Evolutionary conservation across 2,329 filamentous ascomycete species (phyloP).

Genomic region (Microdochium bolleyi): DNA sequence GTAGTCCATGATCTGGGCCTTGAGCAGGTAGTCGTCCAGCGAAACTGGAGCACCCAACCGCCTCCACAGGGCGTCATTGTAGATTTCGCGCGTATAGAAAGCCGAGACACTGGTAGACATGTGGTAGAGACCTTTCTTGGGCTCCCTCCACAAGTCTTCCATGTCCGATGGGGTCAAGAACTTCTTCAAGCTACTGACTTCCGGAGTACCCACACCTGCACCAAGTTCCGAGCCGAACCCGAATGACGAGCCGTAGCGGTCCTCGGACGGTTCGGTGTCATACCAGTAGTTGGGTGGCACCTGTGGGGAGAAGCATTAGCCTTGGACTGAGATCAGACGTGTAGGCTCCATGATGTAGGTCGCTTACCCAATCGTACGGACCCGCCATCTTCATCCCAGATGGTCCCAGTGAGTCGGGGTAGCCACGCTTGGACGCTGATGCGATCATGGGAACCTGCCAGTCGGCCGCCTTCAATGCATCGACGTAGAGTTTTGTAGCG

Average conservation of each 20-base stretch:
- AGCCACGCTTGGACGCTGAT: constrained; percentile 48
- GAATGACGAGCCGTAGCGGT: constrained; percentile 46
- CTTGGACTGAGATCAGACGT: neutral
- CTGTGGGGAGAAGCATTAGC: constrained; percentile 11
- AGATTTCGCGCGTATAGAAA: constrained; percentile 48
- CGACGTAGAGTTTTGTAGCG: constrained; percentile 44
- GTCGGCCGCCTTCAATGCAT: constrained; percentile 38
- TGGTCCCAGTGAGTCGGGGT: constrained; percentile 39
- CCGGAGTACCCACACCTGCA: constrained; percentile 54
- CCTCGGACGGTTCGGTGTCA: constrained; percentile 25
- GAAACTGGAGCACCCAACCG: constrained; percentile 43
- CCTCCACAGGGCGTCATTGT: constrained; percentile 45
- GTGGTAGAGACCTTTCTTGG: constrained; percentile 46
- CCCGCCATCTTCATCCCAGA: constrained; percentile 60
- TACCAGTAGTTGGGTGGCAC: constrained; percentile 60
- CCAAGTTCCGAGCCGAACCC: constrained; percentile 58
- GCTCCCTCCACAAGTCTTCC: constrained; percentile 46
- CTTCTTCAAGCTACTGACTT: constrained; percentile 40
- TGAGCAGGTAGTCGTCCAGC: constrained; percentile 50
- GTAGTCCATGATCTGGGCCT: constrained; percentile 56
- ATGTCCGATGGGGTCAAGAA: constrained; percentile 45
- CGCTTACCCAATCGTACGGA: constrained; percentile 47
- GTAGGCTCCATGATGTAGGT: neutral
- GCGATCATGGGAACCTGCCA: constrained; percentile 51
- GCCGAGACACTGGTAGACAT: constrained; percentile 48